A percentile compares a stretch with the other conserved stretches of the same genome.
These are phyloP conservation scores for Corymbia citriodora DNA, from an alignment of 441 rosid species.

Conservation along the genomic window DNA sequence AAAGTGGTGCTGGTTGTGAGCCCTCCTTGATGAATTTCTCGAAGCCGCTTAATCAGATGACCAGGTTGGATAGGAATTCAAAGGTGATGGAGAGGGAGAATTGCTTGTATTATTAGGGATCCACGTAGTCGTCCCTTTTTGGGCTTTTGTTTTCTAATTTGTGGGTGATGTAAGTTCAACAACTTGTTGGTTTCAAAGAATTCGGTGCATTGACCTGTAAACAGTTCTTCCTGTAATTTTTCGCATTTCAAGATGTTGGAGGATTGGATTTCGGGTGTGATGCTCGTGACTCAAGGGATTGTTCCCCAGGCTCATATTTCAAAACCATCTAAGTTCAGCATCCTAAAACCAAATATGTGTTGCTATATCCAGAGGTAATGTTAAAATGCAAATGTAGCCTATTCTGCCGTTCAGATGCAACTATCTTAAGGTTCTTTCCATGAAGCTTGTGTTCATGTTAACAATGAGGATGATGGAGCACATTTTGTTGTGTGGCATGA, in stretches of 20 bases:
- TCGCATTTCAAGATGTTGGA: neutral
- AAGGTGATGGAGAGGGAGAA: conserved; percentile 22
- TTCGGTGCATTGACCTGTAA: neutral
- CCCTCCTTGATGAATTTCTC: conserved; percentile 42
- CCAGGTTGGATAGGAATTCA: conserved; percentile 40
- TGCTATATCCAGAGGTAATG: neutral
- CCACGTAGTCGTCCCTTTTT: neutral
- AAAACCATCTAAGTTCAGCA: neutral
- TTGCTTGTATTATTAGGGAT: conserved; percentile 16
- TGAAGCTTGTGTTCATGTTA: neutral
- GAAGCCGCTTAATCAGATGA: conserved; percentile 42
- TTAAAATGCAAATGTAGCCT: neutral
- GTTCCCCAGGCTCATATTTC: neutral
- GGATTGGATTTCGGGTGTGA: neutral
- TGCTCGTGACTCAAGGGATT: neutral
- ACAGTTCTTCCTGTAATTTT: neutral
- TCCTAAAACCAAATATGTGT: neutral
- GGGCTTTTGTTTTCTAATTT: neutral
- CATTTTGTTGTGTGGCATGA: neutral
- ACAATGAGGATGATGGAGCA: neutral
- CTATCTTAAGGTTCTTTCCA: neutral
- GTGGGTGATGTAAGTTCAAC: conserved; percentile 36
- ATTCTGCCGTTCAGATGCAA: neutral
- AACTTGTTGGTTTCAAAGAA: conserved; percentile 38
- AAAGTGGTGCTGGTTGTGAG: conserved; percentile 40